A percentile compares a stretch with the other conserved stretches of the same genome.
phyloP scores from a whole-genome alignment of 225 moss, liverwort and hornwort genomes.

The Sphagnum contortum region DNA sequence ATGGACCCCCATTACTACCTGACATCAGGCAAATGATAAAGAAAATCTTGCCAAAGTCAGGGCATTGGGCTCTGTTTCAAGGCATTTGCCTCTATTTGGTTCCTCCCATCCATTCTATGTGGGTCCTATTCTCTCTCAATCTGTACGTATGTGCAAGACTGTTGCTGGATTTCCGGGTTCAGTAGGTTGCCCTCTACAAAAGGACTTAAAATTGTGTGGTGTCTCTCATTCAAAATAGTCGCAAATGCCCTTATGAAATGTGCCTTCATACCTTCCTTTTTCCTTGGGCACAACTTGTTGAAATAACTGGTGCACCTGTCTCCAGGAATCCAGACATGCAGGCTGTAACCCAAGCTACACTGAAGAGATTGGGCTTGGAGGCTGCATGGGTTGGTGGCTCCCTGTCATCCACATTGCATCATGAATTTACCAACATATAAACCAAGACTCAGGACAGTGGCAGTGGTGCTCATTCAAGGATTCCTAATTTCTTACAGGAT shows the following conservation, averaged over 20 bases:
- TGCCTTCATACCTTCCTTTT: neutral
- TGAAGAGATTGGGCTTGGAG: conserved; percentile 6
- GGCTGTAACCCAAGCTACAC: conserved; percentile 4
- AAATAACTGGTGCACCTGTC: neutral
- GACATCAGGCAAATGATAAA: conserved; percentile 1
- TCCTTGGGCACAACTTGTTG: no score
- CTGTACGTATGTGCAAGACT: no score
- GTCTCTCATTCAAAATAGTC: neutral
- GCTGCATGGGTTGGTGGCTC: conserved; percentile 5
- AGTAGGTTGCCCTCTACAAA: no score
- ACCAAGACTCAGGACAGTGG: neutral
- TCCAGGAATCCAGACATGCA: conserved; percentile 11
- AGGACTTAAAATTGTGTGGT: no score
- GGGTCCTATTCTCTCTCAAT: neutral
- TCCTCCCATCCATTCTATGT: conserved; percentile 14
- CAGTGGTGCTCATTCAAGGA: no score
- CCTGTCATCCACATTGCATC: neutral
- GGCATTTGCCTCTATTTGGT: conserved; percentile 9
- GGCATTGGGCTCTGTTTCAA: conserved; percentile 6
- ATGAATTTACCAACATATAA: no score
- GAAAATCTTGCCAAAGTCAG: conserved; percentile 2
- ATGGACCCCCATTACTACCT: neutral
- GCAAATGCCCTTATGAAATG: neutral
- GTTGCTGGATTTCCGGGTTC: no score
- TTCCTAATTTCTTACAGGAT: no score